phyloP scores from a whole-genome alignment of 495 filamentous ascomycete genomes.

The Talaromyces trachyspermus region DNA sequence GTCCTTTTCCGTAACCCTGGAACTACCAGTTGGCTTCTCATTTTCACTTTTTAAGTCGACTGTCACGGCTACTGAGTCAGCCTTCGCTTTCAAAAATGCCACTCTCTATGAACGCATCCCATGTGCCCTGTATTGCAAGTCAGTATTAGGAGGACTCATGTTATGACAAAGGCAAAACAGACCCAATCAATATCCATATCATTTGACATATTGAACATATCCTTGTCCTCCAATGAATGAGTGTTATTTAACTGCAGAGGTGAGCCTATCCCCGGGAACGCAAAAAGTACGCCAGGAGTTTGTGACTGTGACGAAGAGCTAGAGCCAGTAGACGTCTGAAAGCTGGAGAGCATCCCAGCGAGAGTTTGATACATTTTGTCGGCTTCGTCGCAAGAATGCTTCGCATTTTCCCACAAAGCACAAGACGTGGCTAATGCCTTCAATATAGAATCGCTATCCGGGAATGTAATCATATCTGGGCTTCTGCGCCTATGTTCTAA shows the following conservation, averaged over 20 bases:
- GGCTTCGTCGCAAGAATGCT: neutral
- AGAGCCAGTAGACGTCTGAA: neutral
- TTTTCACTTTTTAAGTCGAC: too few relatives aligned
- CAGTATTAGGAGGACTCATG: neutral
- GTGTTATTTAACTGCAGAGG: neutral
- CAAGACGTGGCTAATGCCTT: constrained; percentile 1
- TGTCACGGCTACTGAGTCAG: too few relatives aligned
- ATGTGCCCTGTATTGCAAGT: neutral
- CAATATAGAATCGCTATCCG: neutral
- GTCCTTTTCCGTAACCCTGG: too few relatives aligned
- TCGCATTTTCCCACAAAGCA: neutral
- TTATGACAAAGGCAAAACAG: too few relatives aligned
- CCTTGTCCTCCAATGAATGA: neutral
- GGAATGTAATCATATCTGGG: neutral
- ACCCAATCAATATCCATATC: constrained; percentile 8
- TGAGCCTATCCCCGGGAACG: neutral
- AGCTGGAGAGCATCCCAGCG: neutral
- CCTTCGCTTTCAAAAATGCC: neutral
- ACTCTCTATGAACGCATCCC: constrained; percentile 8
- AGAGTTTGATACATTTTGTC: constrained; percentile 1
- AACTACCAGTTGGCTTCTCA: too few relatives aligned
- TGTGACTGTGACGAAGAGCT: neutral
- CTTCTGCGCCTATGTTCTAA: constrained; percentile 1
- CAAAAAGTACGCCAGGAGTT: neutral
- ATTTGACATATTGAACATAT: neutral